Base-by-base conservation (phyloP, 2,329 filamentous ascomycete species). In the Paecilomyces sp. region DNA sequence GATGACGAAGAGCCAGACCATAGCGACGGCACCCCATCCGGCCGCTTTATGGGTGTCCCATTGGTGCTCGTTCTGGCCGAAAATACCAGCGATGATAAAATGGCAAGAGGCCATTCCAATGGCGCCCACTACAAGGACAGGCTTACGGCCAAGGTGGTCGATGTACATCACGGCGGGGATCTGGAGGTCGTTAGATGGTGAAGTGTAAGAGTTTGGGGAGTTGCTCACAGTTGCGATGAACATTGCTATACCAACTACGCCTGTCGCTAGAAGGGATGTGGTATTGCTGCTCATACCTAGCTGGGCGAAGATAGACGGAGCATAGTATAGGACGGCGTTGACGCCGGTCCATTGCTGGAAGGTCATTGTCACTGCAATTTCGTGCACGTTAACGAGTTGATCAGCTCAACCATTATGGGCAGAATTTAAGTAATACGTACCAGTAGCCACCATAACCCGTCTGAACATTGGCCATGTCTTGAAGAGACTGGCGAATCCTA, bases 81-180 rank as follows among this genome's bases (percentile, higher is more conserved):
- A 80, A 60, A 90, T 87, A 54, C 83, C 78, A 6, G 86, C 86
- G 59, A 90, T 86, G 65, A 90, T 86, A 62, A 89, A 81, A 68
- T 89, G 87, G 66, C 85, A 88, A 7, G 80, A 75, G 1, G 79
- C 84, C 87, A 90, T 90, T 7, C 86, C 88, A 12, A 89, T 76
- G 1, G 86, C 87, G 11, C 88, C 73, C 30, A 66, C 63, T 7
- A 72, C 62, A 7, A 75, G 60, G 8, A 73, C 64, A 0, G 65
- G 66, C 58, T 72, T 73, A 22, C 72, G 66, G 4, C 71, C 72
- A 8, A 71, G 59, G 25, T 65, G 67, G 56, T 74, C 71, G n/a
- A 74, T 63, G 55, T 65, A 72, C 12, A 74, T 61, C 15, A 74
- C 66, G 12, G 70, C 67, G 1, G 71, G 70, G n/a, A 72, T 69